Evolutionary conservation across 2,329 filamentous ascomycete species (phyloP).

Genomic region (Shiraia bambusicola): DNA sequence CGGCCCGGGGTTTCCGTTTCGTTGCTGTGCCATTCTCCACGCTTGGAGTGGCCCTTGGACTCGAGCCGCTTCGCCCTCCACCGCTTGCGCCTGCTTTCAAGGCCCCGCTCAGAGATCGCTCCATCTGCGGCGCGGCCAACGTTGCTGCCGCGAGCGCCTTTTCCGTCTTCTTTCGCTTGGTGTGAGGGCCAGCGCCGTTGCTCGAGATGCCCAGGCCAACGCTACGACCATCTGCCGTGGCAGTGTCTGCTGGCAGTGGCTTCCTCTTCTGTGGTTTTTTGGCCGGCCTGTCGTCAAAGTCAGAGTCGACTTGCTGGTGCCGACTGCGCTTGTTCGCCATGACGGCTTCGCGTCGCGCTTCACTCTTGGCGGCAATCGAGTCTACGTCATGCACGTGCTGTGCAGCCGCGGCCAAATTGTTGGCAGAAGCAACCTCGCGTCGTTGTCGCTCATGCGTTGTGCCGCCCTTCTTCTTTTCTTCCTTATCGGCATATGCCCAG

Average conservation of each 20-base stretch:
- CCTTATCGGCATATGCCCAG: conserved; percentile 91
- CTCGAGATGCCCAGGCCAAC: conserved; percentile 66
- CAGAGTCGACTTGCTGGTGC: conserved; percentile 72
- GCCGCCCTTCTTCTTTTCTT: conserved; percentile 58
- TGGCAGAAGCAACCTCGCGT: conserved; percentile 74
- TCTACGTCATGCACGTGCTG: conserved; percentile 79
- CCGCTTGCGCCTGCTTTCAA: conserved; percentile 52
- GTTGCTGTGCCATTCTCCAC: conserved; percentile 47
- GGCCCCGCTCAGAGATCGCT: conserved; percentile 65
- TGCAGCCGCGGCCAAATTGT: conserved; percentile 68
- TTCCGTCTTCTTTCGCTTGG: conserved; percentile 81
- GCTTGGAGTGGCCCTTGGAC: conserved; percentile 68
- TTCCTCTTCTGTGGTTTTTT: conserved; percentile 69
- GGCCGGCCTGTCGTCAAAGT: conserved; percentile 67
- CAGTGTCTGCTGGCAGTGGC: conserved; percentile 52
- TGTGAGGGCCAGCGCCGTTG: conserved; percentile 56
- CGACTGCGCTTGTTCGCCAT: conserved; percentile 70
- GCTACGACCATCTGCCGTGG: conserved; percentile 42
- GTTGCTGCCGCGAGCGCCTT: conserved; percentile 51
- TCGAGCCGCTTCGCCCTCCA: conserved; percentile 50
- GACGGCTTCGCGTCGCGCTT: conserved; percentile 79
- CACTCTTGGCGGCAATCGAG: conserved; percentile 76
- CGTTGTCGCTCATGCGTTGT: conserved; percentile 71
- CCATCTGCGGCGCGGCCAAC: conserved; percentile 53
- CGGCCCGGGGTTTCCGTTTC: conserved; percentile 72